These are phyloP conservation scores for Fagus sylvatica DNA, from an alignment of 306 rosid species.

Conservation along the genomic window DNA sequence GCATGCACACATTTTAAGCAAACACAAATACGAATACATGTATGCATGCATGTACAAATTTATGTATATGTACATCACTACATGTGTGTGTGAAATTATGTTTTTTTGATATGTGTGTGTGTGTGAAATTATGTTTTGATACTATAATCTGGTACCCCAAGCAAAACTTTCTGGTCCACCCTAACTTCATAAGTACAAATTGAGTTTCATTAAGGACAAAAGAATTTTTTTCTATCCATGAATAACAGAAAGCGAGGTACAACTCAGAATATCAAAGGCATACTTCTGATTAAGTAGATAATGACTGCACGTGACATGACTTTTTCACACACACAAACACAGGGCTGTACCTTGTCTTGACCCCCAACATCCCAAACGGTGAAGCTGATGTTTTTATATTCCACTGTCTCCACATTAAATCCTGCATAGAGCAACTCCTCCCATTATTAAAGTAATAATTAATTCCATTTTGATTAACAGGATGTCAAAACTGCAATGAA, in stretches of 20 bases:
- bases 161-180: too few species aligned
- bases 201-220: background rate
- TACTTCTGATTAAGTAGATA: background rate
- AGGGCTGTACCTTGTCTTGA: constrained; percentile 79
- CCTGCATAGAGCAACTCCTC: constrained; percentile 46
- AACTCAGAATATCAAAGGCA: background rate
- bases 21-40: too few species aligned
- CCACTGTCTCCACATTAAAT: constrained; percentile 96
- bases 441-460: background rate
- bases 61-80: too few species aligned
- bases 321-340: constrained; percentile 15
- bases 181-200: too few species aligned
- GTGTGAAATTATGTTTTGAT: too few species aligned
- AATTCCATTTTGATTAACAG: background rate
- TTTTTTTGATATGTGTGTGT: too few species aligned
- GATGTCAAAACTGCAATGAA: background rate
- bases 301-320: background rate
- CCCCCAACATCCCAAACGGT: constrained; percentile 99
- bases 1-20: too few species aligned
- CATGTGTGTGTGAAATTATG: too few species aligned
- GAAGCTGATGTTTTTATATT: constrained; percentile 98
- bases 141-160: too few species aligned
- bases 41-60: too few species aligned
- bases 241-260: background rate
- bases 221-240: background rate